phyloP scores from a whole-genome alignment of 2,329 filamentous ascomycete species.

The Ophiostoma quercus region DNA sequence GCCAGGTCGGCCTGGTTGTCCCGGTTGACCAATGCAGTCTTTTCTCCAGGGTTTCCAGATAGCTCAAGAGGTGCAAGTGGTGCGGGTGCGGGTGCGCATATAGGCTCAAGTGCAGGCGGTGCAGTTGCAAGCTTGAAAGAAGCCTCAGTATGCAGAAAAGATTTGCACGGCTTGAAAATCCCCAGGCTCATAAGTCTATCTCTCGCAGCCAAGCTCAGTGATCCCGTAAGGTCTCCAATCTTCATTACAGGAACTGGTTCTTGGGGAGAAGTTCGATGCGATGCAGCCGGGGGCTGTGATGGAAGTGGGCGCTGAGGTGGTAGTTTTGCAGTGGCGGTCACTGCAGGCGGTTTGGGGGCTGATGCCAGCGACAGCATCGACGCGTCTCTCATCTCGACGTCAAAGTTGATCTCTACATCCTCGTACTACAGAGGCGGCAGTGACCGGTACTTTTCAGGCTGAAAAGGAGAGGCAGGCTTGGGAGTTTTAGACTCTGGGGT shows the following conservation, averaged over 20 bases:
- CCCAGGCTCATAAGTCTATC: neutral
- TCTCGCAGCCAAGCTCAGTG: neutral
- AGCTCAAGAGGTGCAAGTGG: too few relatives aligned
- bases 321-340: neutral
- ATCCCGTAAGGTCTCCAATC: neutral
- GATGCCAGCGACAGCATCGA: neutral
- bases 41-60: neutral
- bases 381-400: neutral
- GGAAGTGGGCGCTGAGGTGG: neutral
- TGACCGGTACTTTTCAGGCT: neutral
- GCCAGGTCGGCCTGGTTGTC: neutral
- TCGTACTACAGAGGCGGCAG: slow-evolving; percentile 1
- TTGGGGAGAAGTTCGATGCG: too few relatives aligned
- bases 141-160: neutral
- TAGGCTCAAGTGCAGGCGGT: too few relatives aligned
- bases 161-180: neutral
- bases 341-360: neutral
- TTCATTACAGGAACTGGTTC: neutral
- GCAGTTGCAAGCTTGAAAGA: neutral
- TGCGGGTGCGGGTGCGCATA: too few relatives aligned
- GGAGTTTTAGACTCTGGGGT: neutral
- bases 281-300: too few relatives aligned
- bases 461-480: neutral
- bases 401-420: slow-evolving; percentile 1
- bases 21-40: neutral